Evolutionary conservation across 2,329 filamentous ascomycete genomes (phyloP), one percentile per base, ranked within the genome.

Genomic region (Monilinia aucupariae): DNA sequence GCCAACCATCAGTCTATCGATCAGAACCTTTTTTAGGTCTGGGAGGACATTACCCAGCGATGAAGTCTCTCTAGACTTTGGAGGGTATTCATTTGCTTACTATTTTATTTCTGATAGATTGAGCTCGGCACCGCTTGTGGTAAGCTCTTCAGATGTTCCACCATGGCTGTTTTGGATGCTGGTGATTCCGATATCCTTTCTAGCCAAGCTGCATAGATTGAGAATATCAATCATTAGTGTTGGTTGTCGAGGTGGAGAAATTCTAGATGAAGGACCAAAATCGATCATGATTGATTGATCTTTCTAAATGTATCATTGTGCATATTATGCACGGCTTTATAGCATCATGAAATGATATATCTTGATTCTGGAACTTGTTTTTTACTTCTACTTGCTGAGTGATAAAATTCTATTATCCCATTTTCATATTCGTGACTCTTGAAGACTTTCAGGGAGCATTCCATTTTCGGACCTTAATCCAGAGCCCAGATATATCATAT

Each of bases 91-190:
- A 64, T 34, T 68, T 67, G 67, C 66, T 78, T 71, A 85, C 85
- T 88, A 81, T 88, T 84, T 75, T 73, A 76, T 65, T 25, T 61
- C 55, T 50, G 76, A 78, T 79, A 97, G 92, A 97, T 97, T 77
- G 94, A 97, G 84, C 86, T 99, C 72, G 94, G 94, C 76, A 97
- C 92, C 77, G 92, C 92, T 73, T 97, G 92, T 83, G 94, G 94
- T 85, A 97, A 97, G 85, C 89, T 99, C 77, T 99, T 96, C 89
- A 87, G 92, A 74, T 96, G 91, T 87, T 93, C 91, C 72, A 96
- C 92, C 80, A 96, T 99, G 90, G 88, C 92, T 74, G 89, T 97
- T 77, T 83, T 97, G 72, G 94, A 99, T 81, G 92, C 92, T 78
- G 94, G 93, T 87, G 90, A 97, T 87, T 96, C 91, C 73, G 94